Percentiles rank a stretch among this genome's conserved stretches.
Conservation (phyloP, 2,329 filamentous ascomycete species). For the Fusarium irregulare region DNA sequence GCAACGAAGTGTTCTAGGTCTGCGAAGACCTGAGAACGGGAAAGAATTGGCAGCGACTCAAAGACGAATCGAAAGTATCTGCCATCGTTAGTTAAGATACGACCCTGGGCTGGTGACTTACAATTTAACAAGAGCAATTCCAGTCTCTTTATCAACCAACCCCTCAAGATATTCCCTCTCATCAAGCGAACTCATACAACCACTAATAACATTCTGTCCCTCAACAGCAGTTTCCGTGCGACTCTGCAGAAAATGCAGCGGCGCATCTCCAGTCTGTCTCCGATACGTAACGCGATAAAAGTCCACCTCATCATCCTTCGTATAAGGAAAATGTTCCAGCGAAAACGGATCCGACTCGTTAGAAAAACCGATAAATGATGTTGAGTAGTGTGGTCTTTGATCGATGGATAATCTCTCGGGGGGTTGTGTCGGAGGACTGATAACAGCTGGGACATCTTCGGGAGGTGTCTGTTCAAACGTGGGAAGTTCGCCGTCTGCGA, state of each 20-base stretch:
- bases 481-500: slow-evolving; percentile 1
- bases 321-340: background rate
- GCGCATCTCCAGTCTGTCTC: background rate
- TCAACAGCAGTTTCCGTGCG: background rate
- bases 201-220: background rate
- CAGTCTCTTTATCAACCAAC: slow-evolving; percentile 1
- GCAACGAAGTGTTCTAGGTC: background rate
- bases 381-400: background rate
- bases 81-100: background rate
- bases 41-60: background rate
- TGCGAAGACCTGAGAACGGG: background rate
- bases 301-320: background rate
- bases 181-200: background rate
- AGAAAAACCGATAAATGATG: background rate
- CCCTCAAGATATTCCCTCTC: background rate
- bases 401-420: background rate
- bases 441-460: background rate
- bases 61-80: slow-evolving; percentile 7
- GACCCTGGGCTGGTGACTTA: background rate
- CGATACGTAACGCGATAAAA: slow-evolving; percentile 10
- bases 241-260: background rate
- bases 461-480: background rate
- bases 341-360: background rate
- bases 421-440: background rate
- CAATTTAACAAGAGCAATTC: background rate